phyloP scores from a whole-genome alignment of 805 yeast genomes.

The Priceomyces haplophilus region DNA sequence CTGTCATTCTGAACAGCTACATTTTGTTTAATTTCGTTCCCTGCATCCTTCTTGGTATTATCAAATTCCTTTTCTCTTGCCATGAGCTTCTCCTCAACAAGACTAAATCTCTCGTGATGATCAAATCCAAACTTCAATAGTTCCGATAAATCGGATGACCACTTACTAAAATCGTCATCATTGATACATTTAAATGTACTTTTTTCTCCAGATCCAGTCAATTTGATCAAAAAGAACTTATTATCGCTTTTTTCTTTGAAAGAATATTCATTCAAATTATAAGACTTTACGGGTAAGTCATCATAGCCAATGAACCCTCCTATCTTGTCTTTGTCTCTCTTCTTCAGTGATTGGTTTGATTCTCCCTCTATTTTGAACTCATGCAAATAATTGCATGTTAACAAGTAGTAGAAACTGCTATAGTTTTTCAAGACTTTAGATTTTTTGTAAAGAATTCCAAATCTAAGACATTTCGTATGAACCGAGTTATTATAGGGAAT shows the following conservation, averaged over 20 bases:
- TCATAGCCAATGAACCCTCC: slow-evolving; percentile 41
- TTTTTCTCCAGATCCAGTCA: slow-evolving; percentile 26
- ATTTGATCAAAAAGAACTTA: slow-evolving; percentile 33
- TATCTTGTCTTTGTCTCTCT: slow-evolving; percentile 28
- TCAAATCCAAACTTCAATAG: slow-evolving; percentile 44
- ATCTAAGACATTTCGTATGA: slow-evolving; percentile 39
- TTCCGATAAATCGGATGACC: slow-evolving; percentile 56
- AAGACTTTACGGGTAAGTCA: slow-evolving; percentile 39
- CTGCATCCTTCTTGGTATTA: not conserved
- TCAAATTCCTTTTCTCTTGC: slow-evolving; percentile 9
- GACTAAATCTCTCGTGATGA: slow-evolving; percentile 49
- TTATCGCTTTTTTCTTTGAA: slow-evolving; percentile 32
- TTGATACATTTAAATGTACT: slow-evolving; percentile 45
- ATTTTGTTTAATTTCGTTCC: not conserved
- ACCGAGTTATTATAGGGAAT: slow-evolving; percentile 36
- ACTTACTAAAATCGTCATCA: slow-evolving; percentile 42
- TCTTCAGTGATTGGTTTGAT: slow-evolving; percentile 8
- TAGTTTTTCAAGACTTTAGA: slow-evolving; percentile 41
- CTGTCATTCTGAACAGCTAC: not conserved
- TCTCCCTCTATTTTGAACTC: slow-evolving; percentile 36
- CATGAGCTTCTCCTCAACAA: slow-evolving; percentile 42
- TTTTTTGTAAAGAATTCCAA: slow-evolving; percentile 40
- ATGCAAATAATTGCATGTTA: slow-evolving; percentile 43
- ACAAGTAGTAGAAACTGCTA: slow-evolving; percentile 33
- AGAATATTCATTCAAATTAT: slow-evolving; percentile 37